Conservation (phyloP, 23 red algal genomes). For the Cyanidioschyzon merolae region DNA sequence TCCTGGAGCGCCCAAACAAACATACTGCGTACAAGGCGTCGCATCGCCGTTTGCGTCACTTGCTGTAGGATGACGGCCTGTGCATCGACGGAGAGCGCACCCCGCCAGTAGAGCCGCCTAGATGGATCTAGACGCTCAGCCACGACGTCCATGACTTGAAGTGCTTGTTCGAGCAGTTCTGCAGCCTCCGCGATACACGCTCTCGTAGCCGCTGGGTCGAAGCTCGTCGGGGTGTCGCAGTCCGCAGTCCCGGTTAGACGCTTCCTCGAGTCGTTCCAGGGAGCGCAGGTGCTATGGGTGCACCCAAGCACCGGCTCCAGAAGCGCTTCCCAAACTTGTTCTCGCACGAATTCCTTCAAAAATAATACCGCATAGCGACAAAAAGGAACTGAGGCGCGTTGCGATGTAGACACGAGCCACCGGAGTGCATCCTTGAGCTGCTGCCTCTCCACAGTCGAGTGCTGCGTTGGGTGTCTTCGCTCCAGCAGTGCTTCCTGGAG, state of each 20-base stretch:
- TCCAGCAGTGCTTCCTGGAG: no score
- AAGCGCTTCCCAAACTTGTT: not conserved
- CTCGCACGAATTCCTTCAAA: not conserved
- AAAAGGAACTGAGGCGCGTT: no score
- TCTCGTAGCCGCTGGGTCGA: not conserved
- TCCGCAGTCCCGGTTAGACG: not conserved
- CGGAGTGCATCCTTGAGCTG: no score
- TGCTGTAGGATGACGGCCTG: not conserved
- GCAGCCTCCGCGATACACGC: not conserved
- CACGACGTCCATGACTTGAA: not conserved
- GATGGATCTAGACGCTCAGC: not conserved
- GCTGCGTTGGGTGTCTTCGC: no score
- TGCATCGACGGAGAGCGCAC: not conserved
- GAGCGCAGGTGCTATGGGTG: not conserved
- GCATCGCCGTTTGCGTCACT: not conserved
- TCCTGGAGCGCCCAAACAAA: not conserved
- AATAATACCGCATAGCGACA: not conserved
- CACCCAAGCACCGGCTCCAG: not conserved
- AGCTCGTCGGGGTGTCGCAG: not conserved
- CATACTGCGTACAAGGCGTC: not conserved
- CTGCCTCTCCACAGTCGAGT: no score
- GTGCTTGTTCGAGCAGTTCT: not conserved
- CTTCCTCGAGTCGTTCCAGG: not conserved
- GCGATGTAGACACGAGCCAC: no score
- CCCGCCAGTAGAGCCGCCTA: not conserved